These are phyloP conservation scores for Salvia splendens DNA, from an alignment of 257 asterid species.

Conservation along the genomic window DNA sequence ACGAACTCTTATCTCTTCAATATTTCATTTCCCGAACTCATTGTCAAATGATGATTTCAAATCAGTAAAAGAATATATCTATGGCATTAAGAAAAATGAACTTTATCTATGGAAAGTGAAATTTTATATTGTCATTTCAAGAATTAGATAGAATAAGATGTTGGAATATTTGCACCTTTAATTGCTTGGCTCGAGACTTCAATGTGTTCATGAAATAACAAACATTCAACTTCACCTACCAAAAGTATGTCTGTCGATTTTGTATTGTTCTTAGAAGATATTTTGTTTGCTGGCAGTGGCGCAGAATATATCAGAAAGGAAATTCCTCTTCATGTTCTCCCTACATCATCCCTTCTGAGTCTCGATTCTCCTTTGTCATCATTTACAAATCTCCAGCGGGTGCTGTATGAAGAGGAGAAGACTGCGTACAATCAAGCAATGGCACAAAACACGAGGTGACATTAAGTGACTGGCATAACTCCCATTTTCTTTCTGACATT, in stretches of 20 bases:
- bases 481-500: conserved; percentile 4
- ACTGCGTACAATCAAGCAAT: conserved; percentile 85
- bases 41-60: conserved; percentile 3
- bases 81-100: neutral
- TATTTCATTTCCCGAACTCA: conserved; percentile 9
- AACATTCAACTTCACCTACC: neutral
- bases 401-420: conserved; percentile 83
- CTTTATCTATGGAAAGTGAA: neutral
- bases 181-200: neutral
- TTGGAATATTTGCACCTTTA: neutral
- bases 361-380: conserved; percentile 76
- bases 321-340: conserved; percentile 78
- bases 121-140: neutral
- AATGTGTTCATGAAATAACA: neutral
- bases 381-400: conserved; percentile 75
- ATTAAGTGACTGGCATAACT: neutral
- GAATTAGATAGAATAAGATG: neutral
- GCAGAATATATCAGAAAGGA: conserved; percentile 92
- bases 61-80: neutral
- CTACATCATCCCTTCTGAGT: conserved; percentile 66
- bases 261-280: conserved; percentile 1
- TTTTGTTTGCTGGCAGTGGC: conserved; percentile 68
- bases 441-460: conserved; percentile 67
- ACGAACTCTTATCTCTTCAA: conserved; percentile 41
- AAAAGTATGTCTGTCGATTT: neutral